These are phyloP conservation scores for Debaryomyces udenii DNA, from an alignment of 1,139 yeast genomes.

Conservation along the genomic window DNA sequence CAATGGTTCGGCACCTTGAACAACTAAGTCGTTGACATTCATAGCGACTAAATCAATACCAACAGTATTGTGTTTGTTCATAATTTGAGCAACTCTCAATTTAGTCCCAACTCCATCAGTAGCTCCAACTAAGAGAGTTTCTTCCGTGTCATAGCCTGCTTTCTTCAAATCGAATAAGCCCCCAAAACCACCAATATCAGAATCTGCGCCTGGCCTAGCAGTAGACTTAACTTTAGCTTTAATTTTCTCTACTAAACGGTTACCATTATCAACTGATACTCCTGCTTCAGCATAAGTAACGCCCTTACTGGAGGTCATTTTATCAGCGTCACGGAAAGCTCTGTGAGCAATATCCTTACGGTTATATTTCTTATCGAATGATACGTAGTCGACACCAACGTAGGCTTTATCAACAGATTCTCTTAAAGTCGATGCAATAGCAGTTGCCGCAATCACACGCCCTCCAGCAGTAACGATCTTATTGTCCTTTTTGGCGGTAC, in stretches of 20 bases:
- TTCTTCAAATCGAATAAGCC: constrained; percentile 89
- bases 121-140: constrained; percentile 90
- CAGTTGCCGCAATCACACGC: constrained; percentile 93
- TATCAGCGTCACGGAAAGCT: constrained; percentile 68
- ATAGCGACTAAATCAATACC: constrained; percentile 98
- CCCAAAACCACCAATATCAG: constrained; percentile 98
- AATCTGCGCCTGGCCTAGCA: constrained; percentile 93
- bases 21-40: constrained; percentile 97
- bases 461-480: constrained; percentile 88
- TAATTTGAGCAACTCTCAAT: constrained; percentile 88
- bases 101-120: constrained; percentile 99
- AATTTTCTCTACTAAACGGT: constrained; percentile 83
- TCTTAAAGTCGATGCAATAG: constrained; percentile 72
- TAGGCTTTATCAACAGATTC: constrained; percentile 88
- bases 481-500: constrained; percentile 65
- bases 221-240: constrained; percentile 94
- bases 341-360: constrained; percentile 95
- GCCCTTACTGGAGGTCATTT: constrained; percentile 30
- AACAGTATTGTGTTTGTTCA: constrained; percentile 89
- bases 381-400: constrained; percentile 74
- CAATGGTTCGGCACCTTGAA: constrained; percentile 98
- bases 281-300: constrained; percentile 94
- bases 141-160: constrained; percentile 79
- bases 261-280: constrained; percentile 96
- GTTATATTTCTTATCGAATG: constrained; percentile 75